Percentiles rank a stretch among this genome's conserved stretches.
Conservation (phyloP, 2,329 filamentous ascomycete species). For the Beauveria bassiana region DNA sequence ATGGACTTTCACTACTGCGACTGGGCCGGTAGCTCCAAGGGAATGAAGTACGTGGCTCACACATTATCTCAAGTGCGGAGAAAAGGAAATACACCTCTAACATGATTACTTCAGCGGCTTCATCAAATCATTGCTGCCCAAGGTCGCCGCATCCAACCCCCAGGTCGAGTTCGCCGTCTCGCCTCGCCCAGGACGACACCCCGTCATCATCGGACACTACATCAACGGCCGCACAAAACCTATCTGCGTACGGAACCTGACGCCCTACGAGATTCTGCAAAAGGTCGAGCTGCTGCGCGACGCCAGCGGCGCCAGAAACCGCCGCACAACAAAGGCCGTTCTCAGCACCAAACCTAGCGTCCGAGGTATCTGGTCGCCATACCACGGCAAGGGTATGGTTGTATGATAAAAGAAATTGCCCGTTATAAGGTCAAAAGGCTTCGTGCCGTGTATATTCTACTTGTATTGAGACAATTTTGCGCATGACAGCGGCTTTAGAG, state of each 20-base stretch:
- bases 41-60: conserved; percentile 69
- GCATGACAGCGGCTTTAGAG: conserved; percentile 9
- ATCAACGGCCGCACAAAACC: conserved; percentile 84
- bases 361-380: conserved; percentile 64
- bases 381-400: conserved; percentile 51
- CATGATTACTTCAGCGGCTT: conserved; percentile 53
- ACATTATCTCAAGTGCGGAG: too few relatives aligned
- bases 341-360: conserved; percentile 58
- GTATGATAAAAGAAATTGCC: conserved; percentile 31
- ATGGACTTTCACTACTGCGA: conserved; percentile 97
- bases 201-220: conserved; percentile 81
- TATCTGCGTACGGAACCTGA: conserved; percentile 82
- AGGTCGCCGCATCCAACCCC: conserved; percentile 75
- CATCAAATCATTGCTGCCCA: conserved; percentile 66
- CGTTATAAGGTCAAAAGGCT: conserved; percentile 1
- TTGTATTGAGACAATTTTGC: conserved; percentile 5
- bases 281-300: conserved; percentile 70
- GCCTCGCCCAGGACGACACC: conserved; percentile 82
- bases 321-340: conserved; percentile 55
- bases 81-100: conserved; percentile 17
- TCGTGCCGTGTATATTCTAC: conserved; percentile 8
- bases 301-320: conserved; percentile 68
- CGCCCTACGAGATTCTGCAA: conserved; percentile 69
- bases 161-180: conserved; percentile 88
- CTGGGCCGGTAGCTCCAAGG: conserved; percentile 84